Evolutionary conservation across 805 yeast species (phyloP).

Genomic region (Candida anglica): DNA sequence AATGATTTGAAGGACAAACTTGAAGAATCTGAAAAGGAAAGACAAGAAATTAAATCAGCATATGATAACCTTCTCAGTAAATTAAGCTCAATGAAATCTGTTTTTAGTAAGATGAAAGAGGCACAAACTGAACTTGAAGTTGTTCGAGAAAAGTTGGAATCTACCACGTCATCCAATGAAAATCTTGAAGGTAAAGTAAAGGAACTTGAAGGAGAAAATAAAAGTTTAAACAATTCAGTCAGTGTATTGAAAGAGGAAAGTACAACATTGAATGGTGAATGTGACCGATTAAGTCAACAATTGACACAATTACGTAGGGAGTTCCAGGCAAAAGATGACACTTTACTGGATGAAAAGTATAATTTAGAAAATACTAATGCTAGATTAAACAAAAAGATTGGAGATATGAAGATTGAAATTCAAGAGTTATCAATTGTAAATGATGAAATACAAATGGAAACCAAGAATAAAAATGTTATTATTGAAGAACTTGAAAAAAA

Average conservation of each 20-base stretch:
- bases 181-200: slow-evolving; percentile 11
- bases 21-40: slow-evolving; percentile 43
- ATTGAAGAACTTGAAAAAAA: slow-evolving; percentile 46
- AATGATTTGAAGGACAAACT: slow-evolving; percentile 23
- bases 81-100: slow-evolving; percentile 68
- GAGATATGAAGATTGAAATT: slow-evolving; percentile 36
- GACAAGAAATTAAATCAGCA: slow-evolving; percentile 53
- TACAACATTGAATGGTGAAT: slow-evolving; percentile 47
- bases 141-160: slow-evolving; percentile 42
- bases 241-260: slow-evolving; percentile 26
- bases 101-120: slow-evolving; percentile 70
- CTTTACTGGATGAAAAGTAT: slow-evolving; percentile 35
- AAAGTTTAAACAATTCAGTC: slow-evolving; percentile 11
- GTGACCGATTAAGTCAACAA: slow-evolving; percentile 45
- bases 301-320: slow-evolving; percentile 36
- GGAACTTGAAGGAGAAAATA: slow-evolving; percentile 11
- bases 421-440: slow-evolving; percentile 37
- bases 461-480: slow-evolving; percentile 36
- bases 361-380: slow-evolving; percentile 35
- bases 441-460: slow-evolving; percentile 35
- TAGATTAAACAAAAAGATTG: slow-evolving; percentile 34
- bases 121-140: slow-evolving; percentile 59
- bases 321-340: slow-evolving; percentile 28
- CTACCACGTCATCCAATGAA: slow-evolving; percentile 22
- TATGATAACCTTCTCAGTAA: slow-evolving; percentile 61